Base-by-base conservation (phyloP, 164 flowering plant genomes). In the Pachysandra terminalis region DNA sequence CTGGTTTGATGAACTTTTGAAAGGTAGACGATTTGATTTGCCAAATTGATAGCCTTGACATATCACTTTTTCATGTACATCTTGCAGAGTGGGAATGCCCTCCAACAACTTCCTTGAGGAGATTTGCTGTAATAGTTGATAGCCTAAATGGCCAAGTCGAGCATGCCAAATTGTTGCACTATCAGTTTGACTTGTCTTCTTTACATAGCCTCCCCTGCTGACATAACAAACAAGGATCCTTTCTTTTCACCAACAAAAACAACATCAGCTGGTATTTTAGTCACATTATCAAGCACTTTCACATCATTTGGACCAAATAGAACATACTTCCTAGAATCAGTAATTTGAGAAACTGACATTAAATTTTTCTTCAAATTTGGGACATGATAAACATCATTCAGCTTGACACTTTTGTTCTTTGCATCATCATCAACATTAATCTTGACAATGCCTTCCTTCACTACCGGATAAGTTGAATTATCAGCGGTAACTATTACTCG, bases 121-220 rank as follows among this genome's bases (percentile, higher is more conserved):
- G 19, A 77, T 70, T 53, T 65, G 27, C 26, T 77, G 68, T 58
- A 73, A 13, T n/a, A 69, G 19, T 65, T 66, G 62, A 40, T 62
- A 74, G 19, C 78, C 69, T 24, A 74, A 21, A 26, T 74, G 78
- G 19, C 75, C 78, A 23, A 78, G 65, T 6, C 66, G 67, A 68
- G 73, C 78, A 71, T 71, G 77, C 75, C 73, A 70, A 63, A 70
- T 49, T 51, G 69, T 6, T 1, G 59, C 63, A 45, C 60, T 70
- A 7, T 51, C 70, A 61, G 45, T 78, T 12, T 71, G 66, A 9
- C 71, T 48, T 56, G 73, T 74, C 55, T 69, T 73, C 10, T 70
- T 40, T 1, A 77, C 74, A 73, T 67, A 77, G 77, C 55, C 17
- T 63, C 63, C 19, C 65, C 37, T 49, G 67, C 69, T 17, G 61